These are phyloP conservation scores for Dictyophora rubrovolvata DNA, from an alignment of 768 basidiomycete genomes.

Conservation along the genomic window DNA sequence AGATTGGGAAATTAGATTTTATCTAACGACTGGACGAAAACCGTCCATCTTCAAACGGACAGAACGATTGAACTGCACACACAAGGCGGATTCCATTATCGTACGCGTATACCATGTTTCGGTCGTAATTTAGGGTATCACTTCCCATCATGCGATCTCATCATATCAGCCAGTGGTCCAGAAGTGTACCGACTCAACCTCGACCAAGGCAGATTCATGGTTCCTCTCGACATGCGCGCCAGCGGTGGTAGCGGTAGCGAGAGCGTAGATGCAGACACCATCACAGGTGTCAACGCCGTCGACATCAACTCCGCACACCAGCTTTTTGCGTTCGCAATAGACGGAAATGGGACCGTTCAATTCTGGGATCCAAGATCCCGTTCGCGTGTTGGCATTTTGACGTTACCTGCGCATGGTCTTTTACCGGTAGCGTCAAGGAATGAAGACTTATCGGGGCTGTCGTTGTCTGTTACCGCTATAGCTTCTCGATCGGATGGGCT, in stretches of 20 bases:
- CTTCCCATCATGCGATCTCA: conserved; percentile 85
- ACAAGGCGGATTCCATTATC: conserved; percentile 86
- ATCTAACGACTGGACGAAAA: conserved; percentile 98
- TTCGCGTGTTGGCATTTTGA: conserved; percentile 57
- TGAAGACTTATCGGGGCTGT: conserved; percentile 21
- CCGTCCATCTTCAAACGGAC: conserved; percentile 92
- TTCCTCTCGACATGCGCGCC: conserved; percentile 53
- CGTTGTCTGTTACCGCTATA: conserved; percentile 71
- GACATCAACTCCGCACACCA: conserved; percentile 94
- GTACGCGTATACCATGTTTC: conserved; percentile 88
- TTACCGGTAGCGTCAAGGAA: conserved; percentile 19
- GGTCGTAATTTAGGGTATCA: conserved; percentile 91
- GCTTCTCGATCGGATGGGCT: conserved; percentile 81
- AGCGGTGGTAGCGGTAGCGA: conserved; percentile 19
- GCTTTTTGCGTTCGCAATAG: conserved; percentile 79
- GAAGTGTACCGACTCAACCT: conserved; percentile 93
- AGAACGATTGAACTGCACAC: conserved; percentile 92
- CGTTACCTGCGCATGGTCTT: conserved; percentile 46
- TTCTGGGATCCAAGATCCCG: conserved; percentile 95
- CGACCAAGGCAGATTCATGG: conserved; percentile 90
- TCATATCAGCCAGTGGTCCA: conserved; percentile 72
- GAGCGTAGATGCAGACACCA: conserved; percentile 32
- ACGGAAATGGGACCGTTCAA: conserved; percentile 79
- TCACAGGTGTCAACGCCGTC: conserved; percentile 80
- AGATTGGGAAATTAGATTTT: conserved; percentile 48